Percentiles rank a stretch among this genome's conserved stretches.
Evolutionary conservation across 2,329 filamentous ascomycete species (phyloP).

Genomic region (Fusarium goolgardi): DNA sequence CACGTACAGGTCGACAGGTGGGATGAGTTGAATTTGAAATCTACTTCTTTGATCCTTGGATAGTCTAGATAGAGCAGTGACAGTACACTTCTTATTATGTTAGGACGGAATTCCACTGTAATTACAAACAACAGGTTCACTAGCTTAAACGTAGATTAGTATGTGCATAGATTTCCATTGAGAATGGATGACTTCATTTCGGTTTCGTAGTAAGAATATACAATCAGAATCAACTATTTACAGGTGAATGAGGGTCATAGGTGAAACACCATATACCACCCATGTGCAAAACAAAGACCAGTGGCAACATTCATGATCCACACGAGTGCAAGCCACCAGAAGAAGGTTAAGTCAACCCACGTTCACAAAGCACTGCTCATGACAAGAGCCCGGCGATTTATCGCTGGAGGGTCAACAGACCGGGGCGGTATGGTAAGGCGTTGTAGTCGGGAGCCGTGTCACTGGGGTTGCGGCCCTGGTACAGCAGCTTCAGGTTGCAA

Average conservation of each 20-base stretch:
- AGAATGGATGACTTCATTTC: conserved; percentile 11
- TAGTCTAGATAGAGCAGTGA: neutral
- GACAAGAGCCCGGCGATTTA: neutral
- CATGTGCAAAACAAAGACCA: conserved; percentile 7
- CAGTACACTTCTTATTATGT: too few relatives aligned
- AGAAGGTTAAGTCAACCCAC: neutral
- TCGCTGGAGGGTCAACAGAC: conserved; percentile 17
- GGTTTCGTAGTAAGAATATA: conserved; percentile 14
- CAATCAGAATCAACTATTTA: conserved; percentile 23
- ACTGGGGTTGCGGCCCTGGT: conserved; percentile 64
- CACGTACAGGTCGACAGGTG: neutral
- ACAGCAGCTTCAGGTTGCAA: conserved; percentile 73
- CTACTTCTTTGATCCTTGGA: neutral
- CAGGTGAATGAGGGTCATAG: conserved; percentile 15
- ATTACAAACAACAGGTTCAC: neutral
- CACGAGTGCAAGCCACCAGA: neutral
- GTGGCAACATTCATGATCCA: conserved; percentile 8
- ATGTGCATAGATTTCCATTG: conserved; percentile 16
- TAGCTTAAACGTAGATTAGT: neutral
- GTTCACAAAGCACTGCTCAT: conserved; percentile 4
- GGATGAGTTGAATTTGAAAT: neutral
- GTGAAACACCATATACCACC: conserved; percentile 5
- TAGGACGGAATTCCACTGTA: neutral
- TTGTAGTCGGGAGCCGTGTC: conserved; percentile 57
- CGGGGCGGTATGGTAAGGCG: conserved; percentile 15